Evolutionary conservation across 2,329 filamentous ascomycete genomes (phyloP).

Genomic region (Aquanectria penicillioides): DNA sequence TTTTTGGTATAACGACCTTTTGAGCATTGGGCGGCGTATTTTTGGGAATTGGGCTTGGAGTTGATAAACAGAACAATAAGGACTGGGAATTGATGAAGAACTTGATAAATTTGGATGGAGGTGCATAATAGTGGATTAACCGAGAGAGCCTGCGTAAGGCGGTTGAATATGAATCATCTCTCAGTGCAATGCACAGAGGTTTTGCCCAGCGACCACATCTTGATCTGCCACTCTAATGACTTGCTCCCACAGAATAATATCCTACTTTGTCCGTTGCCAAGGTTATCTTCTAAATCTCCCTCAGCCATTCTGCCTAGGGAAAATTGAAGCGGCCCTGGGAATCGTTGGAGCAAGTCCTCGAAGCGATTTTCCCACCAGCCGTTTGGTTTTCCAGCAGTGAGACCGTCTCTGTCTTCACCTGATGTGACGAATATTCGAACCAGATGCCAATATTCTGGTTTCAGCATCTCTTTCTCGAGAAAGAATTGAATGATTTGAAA

Average conservation of each 20-base stretch:
- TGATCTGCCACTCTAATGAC: slow-evolving; percentile 38
- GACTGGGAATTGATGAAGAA: not conserved
- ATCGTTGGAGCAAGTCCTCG: not conserved
- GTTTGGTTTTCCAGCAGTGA: slow-evolving; percentile 15
- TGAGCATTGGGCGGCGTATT: too few species aligned
- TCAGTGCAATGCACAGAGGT: slow-evolving; percentile 4
- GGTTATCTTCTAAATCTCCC: not conserved
- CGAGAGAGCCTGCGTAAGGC: too few species aligned
- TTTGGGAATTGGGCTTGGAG: not conserved
- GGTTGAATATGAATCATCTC: too few species aligned
- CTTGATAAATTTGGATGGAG: too few species aligned
- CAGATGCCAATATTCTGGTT: not conserved
- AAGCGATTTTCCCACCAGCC: slow-evolving; percentile 22
- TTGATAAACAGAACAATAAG: not conserved
- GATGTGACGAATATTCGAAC: slow-evolving; percentile 30
- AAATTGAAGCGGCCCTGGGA: slow-evolving; percentile 2
- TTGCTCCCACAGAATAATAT: slow-evolving; percentile 39
- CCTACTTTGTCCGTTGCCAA: not conserved
- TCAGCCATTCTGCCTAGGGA: slow-evolving; percentile 16
- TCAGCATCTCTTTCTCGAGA: slow-evolving; percentile 16
- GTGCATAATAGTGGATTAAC: too few species aligned
- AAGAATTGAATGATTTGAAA: slow-evolving; percentile 27
- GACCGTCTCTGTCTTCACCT: slow-evolving; percentile 20
- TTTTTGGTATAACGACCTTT: slow-evolving; percentile 1
- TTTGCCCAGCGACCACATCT: slow-evolving; percentile 32